phyloP scores from a whole-genome alignment of 2,329 filamentous ascomycete genomes.

The Furcasterigmium furcatum region DNA sequence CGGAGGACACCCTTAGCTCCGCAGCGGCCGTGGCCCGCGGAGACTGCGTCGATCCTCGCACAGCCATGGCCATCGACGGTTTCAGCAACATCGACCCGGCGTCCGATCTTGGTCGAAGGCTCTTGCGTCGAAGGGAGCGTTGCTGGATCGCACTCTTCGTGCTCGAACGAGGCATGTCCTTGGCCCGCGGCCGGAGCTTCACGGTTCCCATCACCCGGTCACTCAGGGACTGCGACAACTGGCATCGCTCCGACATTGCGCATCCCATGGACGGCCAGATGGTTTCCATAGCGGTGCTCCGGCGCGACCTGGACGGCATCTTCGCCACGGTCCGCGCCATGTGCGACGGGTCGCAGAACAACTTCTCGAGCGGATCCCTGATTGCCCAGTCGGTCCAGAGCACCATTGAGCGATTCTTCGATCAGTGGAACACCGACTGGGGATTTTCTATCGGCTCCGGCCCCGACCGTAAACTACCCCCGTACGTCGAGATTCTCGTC shows the following conservation, averaged over 20 bases:
- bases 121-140: constrained; percentile 63
- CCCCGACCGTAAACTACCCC: constrained; percentile 57
- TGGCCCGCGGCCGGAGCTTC: constrained; percentile 67
- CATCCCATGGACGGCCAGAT: constrained; percentile 69
- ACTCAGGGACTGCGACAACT: constrained; percentile 64
- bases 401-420: constrained; percentile 63
- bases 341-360: constrained; percentile 54
- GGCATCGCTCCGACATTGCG: constrained; percentile 62
- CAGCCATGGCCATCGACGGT: constrained; percentile 65
- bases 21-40: constrained; percentile 45
- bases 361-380: constrained; percentile 44
- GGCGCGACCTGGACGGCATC: constrained; percentile 59
- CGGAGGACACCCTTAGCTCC: constrained; percentile 43
- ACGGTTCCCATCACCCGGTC: constrained; percentile 64
- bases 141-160: constrained; percentile 72
- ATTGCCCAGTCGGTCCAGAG: constrained; percentile 55
- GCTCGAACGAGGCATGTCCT: constrained; percentile 67
- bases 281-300: constrained; percentile 67
- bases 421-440: constrained; percentile 64
- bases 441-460: constrained; percentile 51
- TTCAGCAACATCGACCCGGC: constrained; percentile 59
- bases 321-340: constrained; percentile 55
- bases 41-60: constrained; percentile 65
- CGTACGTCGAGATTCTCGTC: constrained; percentile 73
- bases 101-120: constrained; percentile 57